Conservation (phyloP, 2,329 filamentous ascomycete genomes). For the Cephalotrichum gorgonifer region DNA sequence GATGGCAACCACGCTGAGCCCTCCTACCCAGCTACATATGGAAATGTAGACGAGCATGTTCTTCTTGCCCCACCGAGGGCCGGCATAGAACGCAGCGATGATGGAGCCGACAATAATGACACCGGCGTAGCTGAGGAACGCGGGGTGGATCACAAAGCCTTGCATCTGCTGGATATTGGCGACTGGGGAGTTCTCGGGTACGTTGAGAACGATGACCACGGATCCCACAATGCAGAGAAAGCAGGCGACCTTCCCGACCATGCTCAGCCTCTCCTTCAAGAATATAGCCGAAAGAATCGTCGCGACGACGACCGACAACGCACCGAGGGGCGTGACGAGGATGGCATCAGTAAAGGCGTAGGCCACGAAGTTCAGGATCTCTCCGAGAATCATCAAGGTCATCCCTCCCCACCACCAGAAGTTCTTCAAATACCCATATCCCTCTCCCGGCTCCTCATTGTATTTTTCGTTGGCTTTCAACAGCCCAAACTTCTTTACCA, state of each 20-base stretch:
- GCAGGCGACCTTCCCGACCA: conserved; percentile 92
- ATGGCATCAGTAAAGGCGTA: conserved; percentile 97
- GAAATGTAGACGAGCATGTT: conserved; percentile 96
- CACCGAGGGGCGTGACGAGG: conserved; percentile 83
- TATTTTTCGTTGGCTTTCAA: conserved; percentile 93
- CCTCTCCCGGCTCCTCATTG: conserved; percentile 88
- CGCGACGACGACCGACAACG: conserved; percentile 83
- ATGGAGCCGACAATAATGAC: conserved; percentile 65
- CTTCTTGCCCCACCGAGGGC: conserved; percentile 84
- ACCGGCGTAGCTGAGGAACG: conserved; percentile 77
- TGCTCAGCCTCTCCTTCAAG: conserved; percentile 86
- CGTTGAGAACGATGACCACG: conserved; percentile 89
- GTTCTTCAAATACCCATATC: conserved; percentile 96
- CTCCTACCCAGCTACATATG: conserved; percentile 91
- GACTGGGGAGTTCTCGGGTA: conserved; percentile 75
- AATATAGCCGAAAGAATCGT: conserved; percentile 90
- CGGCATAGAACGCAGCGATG: conserved; percentile 69
- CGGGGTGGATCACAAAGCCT: conserved; percentile 71
- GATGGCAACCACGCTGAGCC: conserved; percentile 86
- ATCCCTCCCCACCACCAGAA: conserved; percentile 92
- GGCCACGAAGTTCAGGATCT: conserved; percentile 94
- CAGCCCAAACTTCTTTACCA: conserved; percentile 87
- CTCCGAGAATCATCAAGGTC: conserved; percentile 92
- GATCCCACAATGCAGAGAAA: conserved; percentile 92
- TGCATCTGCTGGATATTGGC: conserved; percentile 88